Evolutionary conservation across 2,329 filamentous ascomycete species (phyloP).

Genomic region (Colletotrichum sp.): DNA sequence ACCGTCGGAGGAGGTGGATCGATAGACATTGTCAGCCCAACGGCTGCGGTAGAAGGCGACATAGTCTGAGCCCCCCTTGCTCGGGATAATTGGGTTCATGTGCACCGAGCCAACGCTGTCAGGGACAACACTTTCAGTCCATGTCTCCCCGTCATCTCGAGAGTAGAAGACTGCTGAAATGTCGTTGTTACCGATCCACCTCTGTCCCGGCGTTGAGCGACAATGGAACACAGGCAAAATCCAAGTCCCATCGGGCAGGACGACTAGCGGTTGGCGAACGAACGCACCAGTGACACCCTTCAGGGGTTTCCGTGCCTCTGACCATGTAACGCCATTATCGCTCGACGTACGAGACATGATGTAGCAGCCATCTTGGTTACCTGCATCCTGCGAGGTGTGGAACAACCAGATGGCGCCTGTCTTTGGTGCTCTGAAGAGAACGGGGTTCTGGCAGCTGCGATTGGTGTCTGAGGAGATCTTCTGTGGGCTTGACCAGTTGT

Average conservation of each 20-base stretch:
- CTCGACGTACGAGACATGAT: constrained; percentile 40
- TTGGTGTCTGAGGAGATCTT: constrained; percentile 42
- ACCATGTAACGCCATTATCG: constrained; percentile 42
- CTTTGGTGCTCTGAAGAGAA: constrained; percentile 41
- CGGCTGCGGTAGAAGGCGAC: constrained; percentile 46
- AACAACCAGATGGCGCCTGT: constrained; percentile 43
- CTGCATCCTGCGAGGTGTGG: constrained; percentile 48
- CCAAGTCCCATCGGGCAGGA: constrained; percentile 42
- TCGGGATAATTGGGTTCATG: constrained; percentile 43
- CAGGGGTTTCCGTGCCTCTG: constrained; percentile 34
- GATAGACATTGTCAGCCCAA: constrained; percentile 49
- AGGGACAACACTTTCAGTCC: constrained; percentile 41
- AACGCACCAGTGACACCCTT: constrained; percentile 39
- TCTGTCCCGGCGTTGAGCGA: constrained; percentile 39
- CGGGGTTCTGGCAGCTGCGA: constrained; percentile 50
- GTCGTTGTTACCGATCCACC: constrained; percentile 51
- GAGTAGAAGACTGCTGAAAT: constrained; percentile 43
- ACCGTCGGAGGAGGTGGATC: constrained; percentile 42
- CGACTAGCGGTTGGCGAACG: constrained; percentile 43
- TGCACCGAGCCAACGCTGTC: constrained; percentile 45
- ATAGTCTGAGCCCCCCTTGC: constrained; percentile 29
- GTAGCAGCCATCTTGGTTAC: constrained; percentile 46
- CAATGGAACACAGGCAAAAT: constrained; percentile 48
- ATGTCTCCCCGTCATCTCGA: constrained; percentile 40
- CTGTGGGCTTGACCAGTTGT: constrained; percentile 34